These are phyloP conservation scores for Melanomma pulvis-pyrius DNA, from an alignment of 495 filamentous ascomycete species.

Conservation along the genomic window DNA sequence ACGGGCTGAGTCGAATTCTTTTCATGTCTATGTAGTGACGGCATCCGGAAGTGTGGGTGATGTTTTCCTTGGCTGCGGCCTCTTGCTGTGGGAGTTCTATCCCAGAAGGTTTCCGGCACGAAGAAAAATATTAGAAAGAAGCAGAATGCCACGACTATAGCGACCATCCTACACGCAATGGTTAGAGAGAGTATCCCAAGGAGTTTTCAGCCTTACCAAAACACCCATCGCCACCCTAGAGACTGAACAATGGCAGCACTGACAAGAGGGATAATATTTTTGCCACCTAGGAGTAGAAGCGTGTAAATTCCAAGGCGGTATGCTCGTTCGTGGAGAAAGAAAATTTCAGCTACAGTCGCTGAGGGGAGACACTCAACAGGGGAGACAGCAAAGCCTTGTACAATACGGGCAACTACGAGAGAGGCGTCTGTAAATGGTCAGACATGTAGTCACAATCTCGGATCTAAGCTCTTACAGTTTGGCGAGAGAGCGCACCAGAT, in stretches of 20 bases:
- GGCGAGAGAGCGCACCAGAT: conserved; percentile 87
- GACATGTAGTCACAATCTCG: background rate
- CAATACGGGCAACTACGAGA: conserved; percentile 77
- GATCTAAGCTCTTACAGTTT: conserved; percentile 57
- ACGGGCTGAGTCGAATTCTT: background rate
- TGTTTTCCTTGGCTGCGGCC: conserved; percentile 27
- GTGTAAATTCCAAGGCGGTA: conserved; percentile 97
- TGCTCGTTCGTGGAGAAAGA: conserved; percentile 91
- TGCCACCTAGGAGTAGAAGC: conserved; percentile 82
- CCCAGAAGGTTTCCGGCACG: conserved; percentile 96
- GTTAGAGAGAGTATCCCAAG: background rate
- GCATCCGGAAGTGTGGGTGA: conserved; percentile 16
- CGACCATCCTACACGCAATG: conserved; percentile 63
- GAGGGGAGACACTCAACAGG: conserved; percentile 95
- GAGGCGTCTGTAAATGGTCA: conserved; percentile 49
- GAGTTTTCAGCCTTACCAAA: conserved; percentile 62
- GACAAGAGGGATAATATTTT: conserved; percentile 87
- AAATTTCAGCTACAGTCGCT: conserved; percentile 95
- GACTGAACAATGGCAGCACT: conserved; percentile 82
- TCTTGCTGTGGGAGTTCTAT: conserved; percentile 74
- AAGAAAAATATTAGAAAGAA: conserved; percentile 80
- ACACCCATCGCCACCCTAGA: conserved; percentile 88
- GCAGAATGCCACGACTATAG: conserved; percentile 79
- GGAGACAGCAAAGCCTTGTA: conserved; percentile 85
- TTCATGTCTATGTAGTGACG: conserved; percentile 13